phyloP scores from a whole-genome alignment of 208 protist species.

The Leishmania guyanensis region DNA sequence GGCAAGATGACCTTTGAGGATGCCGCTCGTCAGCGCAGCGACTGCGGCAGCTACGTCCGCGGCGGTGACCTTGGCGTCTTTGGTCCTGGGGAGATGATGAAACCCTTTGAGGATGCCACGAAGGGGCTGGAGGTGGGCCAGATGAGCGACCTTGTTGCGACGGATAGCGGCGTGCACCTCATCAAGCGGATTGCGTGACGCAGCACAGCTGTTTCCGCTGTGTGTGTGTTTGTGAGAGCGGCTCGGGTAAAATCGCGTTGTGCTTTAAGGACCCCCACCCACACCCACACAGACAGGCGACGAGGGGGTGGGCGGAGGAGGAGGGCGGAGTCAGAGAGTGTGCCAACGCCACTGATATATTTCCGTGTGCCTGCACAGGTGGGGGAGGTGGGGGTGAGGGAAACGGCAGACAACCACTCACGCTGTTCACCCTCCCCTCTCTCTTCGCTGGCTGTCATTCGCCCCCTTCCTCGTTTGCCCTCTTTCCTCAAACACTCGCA shows the following conservation, averaged over 20 bases:
- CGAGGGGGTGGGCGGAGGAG: neutral
- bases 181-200: constrained; percentile 89
- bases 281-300: neutral
- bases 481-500: neutral
- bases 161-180: constrained; percentile 92
- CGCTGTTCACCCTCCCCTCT: constrained; percentile 5
- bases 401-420: neutral
- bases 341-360: neutral
- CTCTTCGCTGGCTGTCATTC: neutral
- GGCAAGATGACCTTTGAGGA: constrained; percentile 85
- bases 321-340: neutral
- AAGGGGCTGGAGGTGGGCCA: constrained; percentile 80
- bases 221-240: neutral
- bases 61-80: constrained; percentile 91
- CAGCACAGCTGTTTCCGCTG: neutral
- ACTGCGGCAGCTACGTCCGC: constrained; percentile 86
- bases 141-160: constrained; percentile 84
- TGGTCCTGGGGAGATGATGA: constrained; percentile 93
- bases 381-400: neutral
- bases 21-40: constrained; percentile 80
- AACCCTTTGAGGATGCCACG: constrained; percentile 91
- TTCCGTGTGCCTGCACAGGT: neutral
- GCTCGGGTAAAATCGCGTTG: neutral
- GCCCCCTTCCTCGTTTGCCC: neutral
- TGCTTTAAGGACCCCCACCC: neutral